Base-by-base conservation (phyloP, 163 green algal species). In the Picocystis sp. region DNA sequence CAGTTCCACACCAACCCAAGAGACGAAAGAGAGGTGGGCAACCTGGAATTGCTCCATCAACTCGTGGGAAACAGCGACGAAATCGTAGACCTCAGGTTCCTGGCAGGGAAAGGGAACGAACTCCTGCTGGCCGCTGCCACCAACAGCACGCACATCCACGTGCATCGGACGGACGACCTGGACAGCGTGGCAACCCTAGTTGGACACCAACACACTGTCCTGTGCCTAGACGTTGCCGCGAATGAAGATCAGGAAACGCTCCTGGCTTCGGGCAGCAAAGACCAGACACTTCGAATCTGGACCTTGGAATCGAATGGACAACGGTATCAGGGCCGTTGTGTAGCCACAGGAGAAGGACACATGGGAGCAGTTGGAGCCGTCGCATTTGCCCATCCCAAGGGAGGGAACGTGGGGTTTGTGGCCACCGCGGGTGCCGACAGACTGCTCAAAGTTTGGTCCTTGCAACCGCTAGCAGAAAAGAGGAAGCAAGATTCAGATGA, bases 11-110 rank as follows among this genome's bases (percentile, higher is more conserved):
- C 5, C 29, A 38, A 38, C 8, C 29, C 29, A 38, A 38, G 8
- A 38, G 8, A 38, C 5, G 29, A 38, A 38, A 8, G 29, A 8
- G 8, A 8, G 8, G 44, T 23, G 3, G 3, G 44, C 44, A 33
- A 3, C 34, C 51, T 80, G 54, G 23, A 25, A 14, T 50, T 78
- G 23, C 49, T 50, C 1, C 55, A 61, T 13, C 79, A 94, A 66
- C 72, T 97, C 38, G 69, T 97, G 0, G 88, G 86, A 24, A 92
- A 95, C 66, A 82, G 83, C 12, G 88, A 93, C 43, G 82, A 96
- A 60, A 73, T 97, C n/a, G 93, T 84, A 2, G 88, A 94, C 65
- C 33, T 94, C 22, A 63, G 70, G 0, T 82, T 94, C 13, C 24
- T 94, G n/a, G 71, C 67, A 12, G 43, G 23, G 19, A 46, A 42